A percentile compares a stretch with the other conserved stretches of the same genome.
Evolutionary conservation across 345 rosid genomes (phyloP).

Genomic region (Eutrema japonicum): DNA sequence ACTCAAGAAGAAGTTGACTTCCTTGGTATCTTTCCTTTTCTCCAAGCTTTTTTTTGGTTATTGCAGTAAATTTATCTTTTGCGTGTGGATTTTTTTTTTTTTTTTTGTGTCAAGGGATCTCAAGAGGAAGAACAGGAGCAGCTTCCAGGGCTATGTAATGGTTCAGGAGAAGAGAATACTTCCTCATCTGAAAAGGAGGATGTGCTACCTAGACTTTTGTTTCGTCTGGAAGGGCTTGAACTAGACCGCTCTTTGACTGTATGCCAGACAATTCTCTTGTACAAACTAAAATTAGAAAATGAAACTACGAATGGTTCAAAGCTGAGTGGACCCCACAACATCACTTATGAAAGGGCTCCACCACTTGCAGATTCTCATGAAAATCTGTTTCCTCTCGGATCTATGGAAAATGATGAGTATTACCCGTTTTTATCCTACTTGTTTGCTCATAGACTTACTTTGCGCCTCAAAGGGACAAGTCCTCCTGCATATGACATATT

Average conservation of each 20-base stretch:
- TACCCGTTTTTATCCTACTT: too few species aligned
- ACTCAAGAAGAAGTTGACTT: constrained; percentile 24
- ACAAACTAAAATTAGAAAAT: too few species aligned
- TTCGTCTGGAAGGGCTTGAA: constrained; percentile 70
- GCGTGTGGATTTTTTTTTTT: neutral
- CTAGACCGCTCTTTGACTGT: constrained; percentile 59
- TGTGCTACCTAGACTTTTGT: constrained; percentile 52
- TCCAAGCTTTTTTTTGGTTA: constrained; percentile 23
- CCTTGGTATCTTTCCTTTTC: constrained; percentile 15
- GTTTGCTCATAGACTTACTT: constrained; percentile 58
- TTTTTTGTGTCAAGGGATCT: too few species aligned
- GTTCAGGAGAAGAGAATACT: constrained; percentile 36
- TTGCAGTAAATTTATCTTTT: constrained; percentile 2
- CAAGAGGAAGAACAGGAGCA: neutral
- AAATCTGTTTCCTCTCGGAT: too few species aligned
- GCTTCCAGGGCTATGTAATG: constrained; percentile 41
- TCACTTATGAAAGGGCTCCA: too few species aligned
- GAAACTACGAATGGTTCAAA: too few species aligned
- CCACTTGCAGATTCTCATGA: too few species aligned
- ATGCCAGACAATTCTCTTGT: too few species aligned
- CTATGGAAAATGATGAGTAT: too few species aligned
- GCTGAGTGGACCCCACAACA: too few species aligned
- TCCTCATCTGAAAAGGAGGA: constrained; percentile 45
- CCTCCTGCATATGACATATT: constrained; percentile 68
- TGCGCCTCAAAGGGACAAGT: constrained; percentile 58